Evolutionary conservation across 352 stramenopile genomes (phyloP).

Genomic region (Globisporangium cylindrosporum): DNA sequence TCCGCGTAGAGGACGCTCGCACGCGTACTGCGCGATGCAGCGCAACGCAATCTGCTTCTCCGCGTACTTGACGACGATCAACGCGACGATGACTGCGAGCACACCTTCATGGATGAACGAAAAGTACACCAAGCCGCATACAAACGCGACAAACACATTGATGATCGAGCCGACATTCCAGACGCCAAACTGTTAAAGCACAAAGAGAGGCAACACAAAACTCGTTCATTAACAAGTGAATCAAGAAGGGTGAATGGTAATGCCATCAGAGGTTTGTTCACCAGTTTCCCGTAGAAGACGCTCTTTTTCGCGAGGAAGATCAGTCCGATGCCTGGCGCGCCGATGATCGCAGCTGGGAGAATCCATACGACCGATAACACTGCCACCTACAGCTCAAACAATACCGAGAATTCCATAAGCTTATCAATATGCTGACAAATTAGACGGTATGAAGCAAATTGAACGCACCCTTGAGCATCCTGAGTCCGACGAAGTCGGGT

Average conservation of each 20-base stretch:
- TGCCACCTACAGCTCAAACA: constrained; percentile 31
- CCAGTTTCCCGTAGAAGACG: constrained; percentile 74
- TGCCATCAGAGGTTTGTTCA: constrained; percentile 6
- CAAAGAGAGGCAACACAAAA: neutral
- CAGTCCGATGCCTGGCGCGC: constrained; percentile 63
- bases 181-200: constrained; percentile 34
- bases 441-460: neutral
- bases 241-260: neutral
- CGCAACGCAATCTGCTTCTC: constrained; percentile 65
- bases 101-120: constrained; percentile 72
- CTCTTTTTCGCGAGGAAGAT: constrained; percentile 69
- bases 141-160: constrained; percentile 65
- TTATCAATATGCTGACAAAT: neutral
- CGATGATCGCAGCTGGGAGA: constrained; percentile 55
- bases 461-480: constrained; percentile 71
- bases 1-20: constrained; percentile 56
- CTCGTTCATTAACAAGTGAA: neutral
- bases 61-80: constrained; percentile 64
- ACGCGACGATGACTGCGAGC: constrained; percentile 46
- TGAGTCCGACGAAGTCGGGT: constrained; percentile 64
- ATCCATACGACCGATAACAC: constrained; percentile 61
- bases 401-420: constrained; percentile 15
- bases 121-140: constrained; percentile 52
- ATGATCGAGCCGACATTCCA: constrained; percentile 73
- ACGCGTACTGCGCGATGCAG: constrained; percentile 78